Evolutionary conservation across 345 rosid genomes (phyloP).

Genomic region (Odontarrhena argentea): DNA sequence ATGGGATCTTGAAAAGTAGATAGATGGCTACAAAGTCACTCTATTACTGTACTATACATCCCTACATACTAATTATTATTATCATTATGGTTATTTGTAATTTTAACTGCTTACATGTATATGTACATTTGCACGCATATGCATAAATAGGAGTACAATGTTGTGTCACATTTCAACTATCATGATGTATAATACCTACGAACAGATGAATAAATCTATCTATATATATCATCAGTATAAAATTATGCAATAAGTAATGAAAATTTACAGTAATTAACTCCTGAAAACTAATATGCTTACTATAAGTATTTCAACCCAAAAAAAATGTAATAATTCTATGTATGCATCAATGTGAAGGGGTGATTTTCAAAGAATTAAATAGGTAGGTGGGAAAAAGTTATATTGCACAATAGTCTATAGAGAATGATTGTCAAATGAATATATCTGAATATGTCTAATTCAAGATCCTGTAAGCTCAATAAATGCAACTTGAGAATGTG

Average conservation of each 20-base stretch:
- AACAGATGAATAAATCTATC: conserved; percentile 21
- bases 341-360: conserved; percentile 13
- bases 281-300: neutral
- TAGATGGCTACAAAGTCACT: conserved; percentile 36
- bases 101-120: conserved; percentile 36
- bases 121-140: conserved; percentile 33
- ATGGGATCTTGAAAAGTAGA: conserved; percentile 44
- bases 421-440: conserved; percentile 48
- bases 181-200: conserved; percentile 30
- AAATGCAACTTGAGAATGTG: conserved; percentile 62
- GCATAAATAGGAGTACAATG: conserved; percentile 43
- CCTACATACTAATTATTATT: conserved; percentile 2
- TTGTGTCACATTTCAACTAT: conserved; percentile 40
- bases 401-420: conserved; percentile 32
- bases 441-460: conserved; percentile 33
- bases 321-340: conserved; percentile 8
- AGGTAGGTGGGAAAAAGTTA: conserved; percentile 38
- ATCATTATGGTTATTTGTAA: conserved; percentile 17
- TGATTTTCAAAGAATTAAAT: conserved; percentile 9
- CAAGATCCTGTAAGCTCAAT: conserved; percentile 47
- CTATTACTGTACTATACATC: conserved; percentile 33
- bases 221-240: neutral
- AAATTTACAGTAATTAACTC: neutral
- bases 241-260: conserved; percentile 11
- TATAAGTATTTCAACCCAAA: neutral